Conservation (phyloP, 1,284 basidiomycete species). For the Cryptococcus sp. region DNA sequence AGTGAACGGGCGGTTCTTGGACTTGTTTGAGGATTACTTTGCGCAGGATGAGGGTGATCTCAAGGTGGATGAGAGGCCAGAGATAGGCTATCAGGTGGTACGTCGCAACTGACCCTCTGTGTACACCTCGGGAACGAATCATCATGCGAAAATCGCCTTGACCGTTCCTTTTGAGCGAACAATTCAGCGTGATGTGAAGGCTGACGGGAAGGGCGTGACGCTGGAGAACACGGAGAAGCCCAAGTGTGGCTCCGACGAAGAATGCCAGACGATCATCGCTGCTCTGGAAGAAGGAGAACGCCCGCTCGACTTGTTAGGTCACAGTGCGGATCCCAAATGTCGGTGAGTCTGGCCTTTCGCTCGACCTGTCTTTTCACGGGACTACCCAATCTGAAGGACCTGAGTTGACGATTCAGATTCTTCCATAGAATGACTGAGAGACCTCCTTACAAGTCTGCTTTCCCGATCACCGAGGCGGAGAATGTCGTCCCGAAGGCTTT, state of each 20-base stretch:
- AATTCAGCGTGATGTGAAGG: too few species aligned
- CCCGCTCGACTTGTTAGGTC: constrained; percentile 62
- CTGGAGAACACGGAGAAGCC: constrained; percentile 90
- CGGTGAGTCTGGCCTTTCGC: constrained; percentile 43
- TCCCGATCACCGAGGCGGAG: constrained; percentile 65
- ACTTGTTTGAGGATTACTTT: constrained; percentile 81
- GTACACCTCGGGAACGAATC: too few species aligned
- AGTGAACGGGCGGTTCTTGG: constrained; percentile 71
- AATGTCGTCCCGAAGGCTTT: constrained; percentile 70
- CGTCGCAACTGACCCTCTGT: constrained; percentile 6
- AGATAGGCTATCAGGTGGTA: constrained; percentile 55
- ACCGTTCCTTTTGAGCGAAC: too few species aligned
- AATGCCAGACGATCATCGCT: constrained; percentile 42
- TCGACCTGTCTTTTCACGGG: background rate
- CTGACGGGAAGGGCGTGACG: constrained; percentile 61
- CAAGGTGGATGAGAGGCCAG: constrained; percentile 69
- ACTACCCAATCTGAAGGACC: background rate
- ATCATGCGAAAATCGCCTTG: too few species aligned
- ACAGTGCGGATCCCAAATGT: constrained; percentile 83
- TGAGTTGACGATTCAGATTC: constrained; percentile 50
- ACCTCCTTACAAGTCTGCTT: constrained; percentile 71
- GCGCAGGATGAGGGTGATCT: constrained; percentile 60
- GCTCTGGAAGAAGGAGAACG: constrained; percentile 64
- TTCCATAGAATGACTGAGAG: constrained; percentile 78
- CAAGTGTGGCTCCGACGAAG: constrained; percentile 59